phyloP scores from a whole-genome alignment of 106 monocot species.

The Vanilla planifolia region DNA sequence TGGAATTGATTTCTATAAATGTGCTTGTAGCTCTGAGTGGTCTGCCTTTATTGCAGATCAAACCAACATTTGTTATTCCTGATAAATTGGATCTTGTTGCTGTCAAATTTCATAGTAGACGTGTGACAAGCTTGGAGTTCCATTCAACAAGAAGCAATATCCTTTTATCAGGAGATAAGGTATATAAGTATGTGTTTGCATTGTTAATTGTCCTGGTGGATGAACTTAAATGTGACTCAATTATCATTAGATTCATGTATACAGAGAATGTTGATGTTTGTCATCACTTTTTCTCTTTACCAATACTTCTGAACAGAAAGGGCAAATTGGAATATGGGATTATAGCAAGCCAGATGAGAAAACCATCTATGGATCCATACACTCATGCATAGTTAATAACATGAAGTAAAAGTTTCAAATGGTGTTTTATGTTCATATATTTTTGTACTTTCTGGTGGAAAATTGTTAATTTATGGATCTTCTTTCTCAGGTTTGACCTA shows the following conservation, averaged over 20 bases:
- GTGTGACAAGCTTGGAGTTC: constrained; percentile 85
- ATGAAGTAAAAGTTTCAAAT: constrained; percentile 59
- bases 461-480: constrained; percentile 1
- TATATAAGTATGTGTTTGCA: constrained; percentile 12
- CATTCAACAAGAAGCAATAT: constrained; percentile 65
- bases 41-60: constrained; percentile 42
- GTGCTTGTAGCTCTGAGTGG: not conserved
- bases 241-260: not conserved
- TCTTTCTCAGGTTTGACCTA: constrained; percentile 52
- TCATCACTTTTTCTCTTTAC: constrained; percentile 2
- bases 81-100: constrained; percentile 71
- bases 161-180: constrained; percentile 93
- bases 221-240: not conserved
- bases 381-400: constrained; percentile 87
- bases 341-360: constrained; percentile 79
- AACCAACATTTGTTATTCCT: constrained; percentile 66
- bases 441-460: not conserved
- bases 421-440: constrained; percentile 3
- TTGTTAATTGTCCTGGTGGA: constrained; percentile 1
- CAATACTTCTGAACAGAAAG: constrained; percentile 50
- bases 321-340: constrained; percentile 87
- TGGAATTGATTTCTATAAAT: not conserved
- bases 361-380: constrained; percentile 65
- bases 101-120: constrained; percentile 72
- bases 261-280: not conserved